Conservation (phyloP, 192 early-diverging fungal species). For the Chytriomyces hyalinus region DNA sequence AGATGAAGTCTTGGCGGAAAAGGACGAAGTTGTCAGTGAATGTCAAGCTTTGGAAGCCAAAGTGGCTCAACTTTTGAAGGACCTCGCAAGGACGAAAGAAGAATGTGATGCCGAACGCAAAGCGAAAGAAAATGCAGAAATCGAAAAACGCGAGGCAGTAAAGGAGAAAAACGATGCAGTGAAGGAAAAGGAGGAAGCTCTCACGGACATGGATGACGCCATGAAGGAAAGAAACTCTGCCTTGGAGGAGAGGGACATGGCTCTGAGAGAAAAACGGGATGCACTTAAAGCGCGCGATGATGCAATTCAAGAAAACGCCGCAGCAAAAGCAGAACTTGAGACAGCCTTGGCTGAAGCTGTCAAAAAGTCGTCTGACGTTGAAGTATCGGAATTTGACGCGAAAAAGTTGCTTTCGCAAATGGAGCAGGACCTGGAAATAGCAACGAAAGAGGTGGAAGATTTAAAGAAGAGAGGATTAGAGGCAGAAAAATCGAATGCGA, state of each 20-base stretch:
- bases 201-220: not conserved
- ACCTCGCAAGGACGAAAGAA: not conserved
- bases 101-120: constrained; percentile 12
- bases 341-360: not conserved
- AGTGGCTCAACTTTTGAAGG: not conserved
- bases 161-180: constrained; percentile 1
- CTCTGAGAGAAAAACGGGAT: not conserved
- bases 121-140: constrained; percentile 13
- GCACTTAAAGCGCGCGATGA: not conserved
- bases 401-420: not conserved
- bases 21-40: not conserved
- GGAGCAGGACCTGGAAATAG: not conserved
- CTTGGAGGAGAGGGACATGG: constrained; percentile 6
- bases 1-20: not conserved
- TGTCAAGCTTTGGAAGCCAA: not conserved
- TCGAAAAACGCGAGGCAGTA: not conserved
- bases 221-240: too few relatives aligned
- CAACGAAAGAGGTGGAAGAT: not conserved
- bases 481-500: not conserved
- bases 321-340: not conserved
- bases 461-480: not conserved
- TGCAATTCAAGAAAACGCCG: not conserved
- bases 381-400: not conserved
- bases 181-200: constrained; percentile 10
- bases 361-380: not conserved